Conservation (phyloP, 1,284 basidiomycete species). For the Vanrija sp. region DNA sequence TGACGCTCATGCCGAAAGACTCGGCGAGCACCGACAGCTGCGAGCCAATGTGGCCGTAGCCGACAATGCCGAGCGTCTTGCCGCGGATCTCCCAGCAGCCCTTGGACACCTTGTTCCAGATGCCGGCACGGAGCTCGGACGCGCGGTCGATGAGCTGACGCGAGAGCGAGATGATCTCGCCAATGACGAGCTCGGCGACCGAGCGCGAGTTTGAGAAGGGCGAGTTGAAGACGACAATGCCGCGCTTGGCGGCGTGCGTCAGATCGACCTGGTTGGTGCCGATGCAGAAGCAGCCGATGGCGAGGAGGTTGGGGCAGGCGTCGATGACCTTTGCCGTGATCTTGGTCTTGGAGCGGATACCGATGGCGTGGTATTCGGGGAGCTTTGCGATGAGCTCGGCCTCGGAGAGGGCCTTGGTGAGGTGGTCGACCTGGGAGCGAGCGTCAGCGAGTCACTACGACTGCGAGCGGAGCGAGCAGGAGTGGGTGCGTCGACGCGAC, state of each 20-base stretch:
- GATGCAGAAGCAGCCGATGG: slow-evolving; percentile 99
- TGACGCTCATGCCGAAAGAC: slow-evolving; percentile 90
- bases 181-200: slow-evolving; percentile 95
- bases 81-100: slow-evolving; percentile 97
- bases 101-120: slow-evolving; percentile 99
- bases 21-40: slow-evolving; percentile 97
- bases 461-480: no score
- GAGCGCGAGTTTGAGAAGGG: slow-evolving; percentile 99
- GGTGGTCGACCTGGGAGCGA: slow-evolving; percentile 74
- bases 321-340: slow-evolving; percentile 86
- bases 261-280: slow-evolving; percentile 99
- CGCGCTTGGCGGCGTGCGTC: slow-evolving; percentile 71
- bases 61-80: slow-evolving; percentile 96
- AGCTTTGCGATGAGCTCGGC: slow-evolving; percentile 87
- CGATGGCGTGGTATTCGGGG: slow-evolving; percentile 85
- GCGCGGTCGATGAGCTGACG: slow-evolving; percentile 89
- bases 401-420: slow-evolving; percentile 80
- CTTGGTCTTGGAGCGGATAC: slow-evolving; percentile 96
- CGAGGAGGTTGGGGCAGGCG: slow-evolving; percentile 83
- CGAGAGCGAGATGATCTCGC: slow-evolving; percentile 89
- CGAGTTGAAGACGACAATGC: slow-evolving; percentile 98
- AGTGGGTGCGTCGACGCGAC: no score
- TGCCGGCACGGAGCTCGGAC: slow-evolving; percentile 78
- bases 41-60: slow-evolving; percentile 97
- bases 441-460: neutral